phyloP scores from a whole-genome alignment of 768 basidiomycete genomes.

The Lactarius akahatsu region DNA sequence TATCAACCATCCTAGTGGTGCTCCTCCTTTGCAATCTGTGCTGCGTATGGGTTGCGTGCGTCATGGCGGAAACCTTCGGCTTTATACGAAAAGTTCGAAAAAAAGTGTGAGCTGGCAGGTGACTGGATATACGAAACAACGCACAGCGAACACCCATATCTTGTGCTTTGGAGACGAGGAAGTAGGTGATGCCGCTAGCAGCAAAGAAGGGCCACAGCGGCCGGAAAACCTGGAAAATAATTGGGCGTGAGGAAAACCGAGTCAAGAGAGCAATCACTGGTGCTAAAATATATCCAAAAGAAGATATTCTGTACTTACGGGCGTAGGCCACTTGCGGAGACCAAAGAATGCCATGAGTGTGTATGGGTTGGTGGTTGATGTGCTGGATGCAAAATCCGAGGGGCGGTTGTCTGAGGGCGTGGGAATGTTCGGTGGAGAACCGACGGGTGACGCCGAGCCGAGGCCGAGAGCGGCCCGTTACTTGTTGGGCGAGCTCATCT shows the following conservation, averaged over 20 bases:
- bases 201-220: conserved; percentile 82
- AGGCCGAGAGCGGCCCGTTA: conserved; percentile 16
- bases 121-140: conserved; percentile 36
- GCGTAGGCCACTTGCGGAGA: conserved; percentile 79
- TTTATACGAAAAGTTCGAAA: conserved; percentile 32
- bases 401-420: conserved; percentile 2
- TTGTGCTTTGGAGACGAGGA: conserved; percentile 65
- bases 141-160: conserved; percentile 68
- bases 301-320: conserved; percentile 45
- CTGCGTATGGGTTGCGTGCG: conserved; percentile 80
- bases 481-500: not conserved
- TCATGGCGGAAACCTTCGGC: conserved; percentile 71
- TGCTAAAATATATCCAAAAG: not conserved
- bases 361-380: not conserved
- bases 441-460: not conserved
- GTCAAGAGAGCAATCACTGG: not conserved
- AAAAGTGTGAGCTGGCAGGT: not conserved
- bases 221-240: conserved; percentile 52
- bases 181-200: conserved; percentile 63
- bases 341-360: conserved; percentile 67
- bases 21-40: conserved; percentile 67
- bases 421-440: conserved; percentile 8
- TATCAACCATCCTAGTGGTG: conserved; percentile 35
- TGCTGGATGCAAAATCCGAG: conserved; percentile 1
- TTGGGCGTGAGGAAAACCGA: not conserved